These are phyloP conservation scores for Mangifera indica DNA, from an alignment of 345 rosid genomes.

Conservation along the genomic window DNA sequence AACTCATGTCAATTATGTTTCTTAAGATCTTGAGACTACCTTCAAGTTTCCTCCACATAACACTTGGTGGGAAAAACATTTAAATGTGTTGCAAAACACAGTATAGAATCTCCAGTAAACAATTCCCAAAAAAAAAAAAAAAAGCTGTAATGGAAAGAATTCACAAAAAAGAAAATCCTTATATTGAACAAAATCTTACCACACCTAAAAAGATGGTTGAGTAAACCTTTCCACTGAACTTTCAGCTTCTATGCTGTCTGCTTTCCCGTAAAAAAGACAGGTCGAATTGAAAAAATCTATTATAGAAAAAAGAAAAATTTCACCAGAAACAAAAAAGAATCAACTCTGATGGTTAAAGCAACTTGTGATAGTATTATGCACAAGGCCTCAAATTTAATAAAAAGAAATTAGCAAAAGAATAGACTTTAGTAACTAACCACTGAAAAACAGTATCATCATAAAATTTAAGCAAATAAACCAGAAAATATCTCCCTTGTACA, in stretches of 20 bases:
- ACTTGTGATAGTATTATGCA: conserved; percentile 22
- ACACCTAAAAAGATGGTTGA: conserved; percentile 44
- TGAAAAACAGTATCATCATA: conserved; percentile 1
- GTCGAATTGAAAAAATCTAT: conserved; percentile 62
- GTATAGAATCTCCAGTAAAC: conserved; percentile 13
- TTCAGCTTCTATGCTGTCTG: conserved; percentile 54
- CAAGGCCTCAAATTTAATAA: conserved; percentile 18
- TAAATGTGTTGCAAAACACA: conserved; percentile 7
- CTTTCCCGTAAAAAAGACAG: conserved; percentile 59
- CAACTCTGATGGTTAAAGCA: conserved; percentile 23
- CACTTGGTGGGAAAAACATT: not conserved
- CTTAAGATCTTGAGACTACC: not conserved
- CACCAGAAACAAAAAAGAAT: conserved; percentile 36
- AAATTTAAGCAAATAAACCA: conserved; percentile 9
- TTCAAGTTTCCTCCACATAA: not conserved
- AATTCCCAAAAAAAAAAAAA: conserved; percentile 3
- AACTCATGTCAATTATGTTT: not conserved
- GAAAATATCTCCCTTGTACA: not conserved
- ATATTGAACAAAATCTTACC: conserved; percentile 45
- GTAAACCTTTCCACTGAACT: conserved; percentile 57
- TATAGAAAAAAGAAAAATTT: conserved; percentile 35
- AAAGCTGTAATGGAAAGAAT: conserved; percentile 17
- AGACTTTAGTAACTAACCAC: conserved; percentile 9
- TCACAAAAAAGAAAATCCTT: conserved; percentile 19
- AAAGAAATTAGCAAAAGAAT: conserved; percentile 8